A percentile compares a stretch with the other conserved stretches of the same genome.
These are phyloP conservation scores for Erysiphe neolycopersici DNA, from an alignment of 2,329 filamentous ascomycete genomes.

Conservation along the genomic window DNA sequence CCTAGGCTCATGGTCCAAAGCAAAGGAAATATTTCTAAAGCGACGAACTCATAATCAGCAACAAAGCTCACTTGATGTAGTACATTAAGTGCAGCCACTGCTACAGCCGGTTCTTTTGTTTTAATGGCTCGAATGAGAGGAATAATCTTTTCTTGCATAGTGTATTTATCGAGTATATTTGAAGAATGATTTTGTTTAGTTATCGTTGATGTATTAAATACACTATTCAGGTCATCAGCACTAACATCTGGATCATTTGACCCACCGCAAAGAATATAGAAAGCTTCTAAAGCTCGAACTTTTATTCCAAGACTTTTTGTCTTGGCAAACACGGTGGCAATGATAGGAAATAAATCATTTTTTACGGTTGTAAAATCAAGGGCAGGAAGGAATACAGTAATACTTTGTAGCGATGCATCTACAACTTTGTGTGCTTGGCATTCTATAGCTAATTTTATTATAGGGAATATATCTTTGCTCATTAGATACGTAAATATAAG, in stretches of 20 bases:
- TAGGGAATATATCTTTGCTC: slow-evolving; percentile 51
- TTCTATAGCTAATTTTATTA: slow-evolving; percentile 61
- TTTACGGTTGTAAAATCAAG: slow-evolving; percentile 95
- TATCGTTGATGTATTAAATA: slow-evolving; percentile 32
- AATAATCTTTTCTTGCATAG: slow-evolving; percentile 91
- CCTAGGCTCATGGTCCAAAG: slow-evolving; percentile 84
- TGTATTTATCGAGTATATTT: slow-evolving; percentile 83
- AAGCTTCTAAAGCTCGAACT: slow-evolving; percentile 69
- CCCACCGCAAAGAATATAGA: slow-evolving; percentile 71
- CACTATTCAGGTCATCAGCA: slow-evolving; percentile 35
- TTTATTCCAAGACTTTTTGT: slow-evolving; percentile 91
- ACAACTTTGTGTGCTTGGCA: slow-evolving; percentile 74
- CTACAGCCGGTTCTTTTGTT: slow-evolving; percentile 91
- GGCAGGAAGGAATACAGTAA: slow-evolving; percentile 59
- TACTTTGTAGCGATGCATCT: slow-evolving; percentile 53
- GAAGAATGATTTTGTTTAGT: slow-evolving; percentile 30
- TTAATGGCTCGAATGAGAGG: slow-evolving; percentile 81
- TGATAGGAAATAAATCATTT: slow-evolving; percentile 81
- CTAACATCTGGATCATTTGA: slow-evolving; percentile 22
- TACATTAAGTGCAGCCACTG: slow-evolving; percentile 75
- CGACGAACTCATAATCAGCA: slow-evolving; percentile 74
- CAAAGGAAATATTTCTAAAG: slow-evolving; percentile 68
- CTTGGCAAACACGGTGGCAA: slow-evolving; percentile 71
- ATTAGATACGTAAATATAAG: slow-evolving; percentile 6
- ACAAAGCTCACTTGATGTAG: slow-evolving; percentile 57